Base-by-base conservation (phyloP, 2,329 filamentous ascomycete species). In the Alternaria sp. region DNA sequence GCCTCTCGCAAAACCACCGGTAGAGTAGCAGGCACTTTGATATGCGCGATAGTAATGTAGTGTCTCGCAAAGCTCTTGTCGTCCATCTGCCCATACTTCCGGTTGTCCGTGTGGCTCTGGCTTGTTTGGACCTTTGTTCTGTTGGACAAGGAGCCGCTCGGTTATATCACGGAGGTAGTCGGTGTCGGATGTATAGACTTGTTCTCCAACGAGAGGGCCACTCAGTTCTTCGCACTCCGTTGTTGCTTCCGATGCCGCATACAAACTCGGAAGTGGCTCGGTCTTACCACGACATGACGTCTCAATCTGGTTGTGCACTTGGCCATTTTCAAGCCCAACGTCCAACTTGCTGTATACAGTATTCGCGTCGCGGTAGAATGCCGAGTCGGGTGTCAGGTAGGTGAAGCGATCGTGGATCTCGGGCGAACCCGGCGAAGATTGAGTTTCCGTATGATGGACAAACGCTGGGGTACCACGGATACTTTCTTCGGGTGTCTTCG, bases 41-140 rank as follows among this genome's bases (percentile, higher is more conserved):
- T 87, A 86, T 2, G 85, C 78, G 14, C 82, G 85, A 74, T 87
- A 92, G 75, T 88, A 90, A 0, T 84, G 82, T 1, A 91, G 70
- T 0, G 88, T 83, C 67, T 91, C 88, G 64, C 86, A 90, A 0
- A 93, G 77, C 14, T 85, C 84, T 58, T 88, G 85, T 4, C 89
- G 83, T 36, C 77, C 80, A 5, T 85, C 79, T 0, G 88, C 82
- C 86, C 87, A 90, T 0, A 87, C 83, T 11, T 79, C 75, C 7
- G 87, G 86, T 18, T 73, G 59, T 18, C 75, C 73, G 18, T 54
- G 47, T 7, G 82, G 77, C 5, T 67, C 48, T 7, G 77, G 77
- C 51, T 74, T 76, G 7, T 36, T 76, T 75, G 75, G 67, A 64
- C 54, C 61, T 12, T 36, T 34, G 4, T 64, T 58, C 9, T 65